Percentiles rank a stretch among this genome's conserved stretches.
Evolutionary conservation across 768 basidiomycete species (phyloP).

Genomic region (Fomitopsis pulvina): DNA sequence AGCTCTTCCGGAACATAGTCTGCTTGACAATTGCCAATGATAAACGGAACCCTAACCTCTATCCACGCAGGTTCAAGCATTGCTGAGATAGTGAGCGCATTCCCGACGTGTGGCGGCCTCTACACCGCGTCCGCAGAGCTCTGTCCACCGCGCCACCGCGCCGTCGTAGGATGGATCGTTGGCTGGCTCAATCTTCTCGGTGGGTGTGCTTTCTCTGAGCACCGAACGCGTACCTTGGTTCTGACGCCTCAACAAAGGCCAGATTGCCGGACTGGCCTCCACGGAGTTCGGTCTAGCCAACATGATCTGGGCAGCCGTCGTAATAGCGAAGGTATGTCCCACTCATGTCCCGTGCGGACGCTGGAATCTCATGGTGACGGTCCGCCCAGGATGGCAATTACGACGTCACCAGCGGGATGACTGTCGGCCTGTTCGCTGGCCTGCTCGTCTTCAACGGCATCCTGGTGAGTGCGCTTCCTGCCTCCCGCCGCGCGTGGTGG

Average conservation of each 20-base stretch:
- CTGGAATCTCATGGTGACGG: conserved; percentile 1
- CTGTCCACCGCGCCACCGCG: conserved; percentile 56
- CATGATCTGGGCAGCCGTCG: conserved; percentile 78
- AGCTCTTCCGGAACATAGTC: neutral
- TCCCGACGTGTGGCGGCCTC: conserved; percentile 67
- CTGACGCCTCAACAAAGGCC: conserved; percentile 35
- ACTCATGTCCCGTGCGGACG: conserved; percentile 4
- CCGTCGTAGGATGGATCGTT: conserved; percentile 71
- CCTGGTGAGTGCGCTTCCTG: conserved; percentile 35
- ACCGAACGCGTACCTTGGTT: neutral
- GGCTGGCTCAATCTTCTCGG: conserved; percentile 83
- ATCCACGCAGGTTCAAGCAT: conserved; percentile 44
- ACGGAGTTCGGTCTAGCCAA: conserved; percentile 77
- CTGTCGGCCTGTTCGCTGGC: conserved; percentile 71
- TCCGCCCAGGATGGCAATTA: conserved; percentile 49
- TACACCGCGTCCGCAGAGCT: conserved; percentile 81
- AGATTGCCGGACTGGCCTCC: conserved; percentile 80
- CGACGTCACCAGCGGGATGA: conserved; percentile 59
- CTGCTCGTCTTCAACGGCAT: conserved; percentile 75
- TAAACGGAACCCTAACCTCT: neutral
- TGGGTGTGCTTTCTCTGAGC: conserved; percentile 16
- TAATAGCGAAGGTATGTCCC: conserved; percentile 40
- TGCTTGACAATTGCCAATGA: neutral
- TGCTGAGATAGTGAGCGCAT: conserved; percentile 73
- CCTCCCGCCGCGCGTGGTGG: too few species aligned